A percentile compares a stretch with the other conserved stretches of the same genome.
phyloP scores from a whole-genome alignment of 306 rosid genomes.

The Boehmeria nivea region DNA sequence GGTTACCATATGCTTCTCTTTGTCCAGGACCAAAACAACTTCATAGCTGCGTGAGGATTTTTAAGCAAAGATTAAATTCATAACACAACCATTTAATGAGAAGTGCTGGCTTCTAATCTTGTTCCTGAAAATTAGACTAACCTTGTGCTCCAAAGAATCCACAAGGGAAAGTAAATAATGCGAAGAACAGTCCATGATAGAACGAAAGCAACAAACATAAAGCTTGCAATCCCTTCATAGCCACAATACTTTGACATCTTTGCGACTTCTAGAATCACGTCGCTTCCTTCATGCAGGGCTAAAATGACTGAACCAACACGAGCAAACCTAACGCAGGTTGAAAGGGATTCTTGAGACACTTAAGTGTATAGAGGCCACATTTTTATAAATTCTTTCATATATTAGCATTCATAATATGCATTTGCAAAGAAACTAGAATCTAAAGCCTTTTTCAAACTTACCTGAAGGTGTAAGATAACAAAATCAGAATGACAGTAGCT shows the following conservation, averaged over 20 bases:
- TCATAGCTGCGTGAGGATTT: conserved; percentile 30
- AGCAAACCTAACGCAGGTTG: conserved; percentile 17
- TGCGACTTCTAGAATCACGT: conserved; percentile 30
- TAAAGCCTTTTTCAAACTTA: neutral
- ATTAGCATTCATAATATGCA: too few relatives aligned
- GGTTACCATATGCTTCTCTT: conserved; percentile 20
- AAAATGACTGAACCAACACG: conserved; percentile 31
- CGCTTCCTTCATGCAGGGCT: conserved; percentile 37
- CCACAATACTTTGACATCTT: conserved; percentile 34
- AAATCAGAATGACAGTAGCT: conserved; percentile 20
- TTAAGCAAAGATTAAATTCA: conserved; percentile 3
- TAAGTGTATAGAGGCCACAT: neutral
- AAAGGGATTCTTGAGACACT: neutral
- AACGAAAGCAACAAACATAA: conserved; percentile 17
- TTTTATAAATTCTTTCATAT: too few relatives aligned
- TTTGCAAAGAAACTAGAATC: neutral
- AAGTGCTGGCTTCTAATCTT: too few relatives aligned
- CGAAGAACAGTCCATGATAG: conserved; percentile 34
- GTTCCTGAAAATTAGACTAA: conserved; percentile 9
- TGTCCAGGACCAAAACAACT: conserved; percentile 23
- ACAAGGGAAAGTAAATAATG: conserved; percentile 25
- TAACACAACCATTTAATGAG: too few relatives aligned
- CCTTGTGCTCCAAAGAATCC: conserved; percentile 42
- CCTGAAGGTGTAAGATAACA: conserved; percentile 22
- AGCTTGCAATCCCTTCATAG: conserved; percentile 21